Conservation (phyloP, 768 basidiomycete genomes). For the Lenzites betulinus region DNA sequence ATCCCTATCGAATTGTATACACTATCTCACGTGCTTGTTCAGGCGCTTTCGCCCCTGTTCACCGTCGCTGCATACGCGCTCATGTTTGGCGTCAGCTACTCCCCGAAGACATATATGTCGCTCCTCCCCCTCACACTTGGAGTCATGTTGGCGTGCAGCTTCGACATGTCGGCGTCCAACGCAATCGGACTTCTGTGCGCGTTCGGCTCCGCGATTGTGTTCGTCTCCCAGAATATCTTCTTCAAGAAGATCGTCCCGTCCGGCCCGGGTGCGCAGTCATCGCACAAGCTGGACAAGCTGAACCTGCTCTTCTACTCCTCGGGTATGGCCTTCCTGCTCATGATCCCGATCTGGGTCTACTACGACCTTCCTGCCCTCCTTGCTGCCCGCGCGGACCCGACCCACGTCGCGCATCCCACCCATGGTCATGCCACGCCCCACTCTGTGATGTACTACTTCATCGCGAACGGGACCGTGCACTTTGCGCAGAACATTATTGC, state of each 20-base stretch:
- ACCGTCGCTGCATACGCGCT: slow-evolving; percentile 95
- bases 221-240: slow-evolving; percentile 98
- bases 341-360: slow-evolving; percentile 95
- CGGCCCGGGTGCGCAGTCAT: slow-evolving; percentile 38
- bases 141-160: slow-evolving; percentile 97
- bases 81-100: slow-evolving; percentile 93
- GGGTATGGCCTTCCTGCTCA: slow-evolving; percentile 89
- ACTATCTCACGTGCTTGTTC: slow-evolving; percentile 2
- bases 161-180: slow-evolving; percentile 88
- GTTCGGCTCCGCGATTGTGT: slow-evolving; percentile 94
- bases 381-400: slow-evolving; percentile 41
- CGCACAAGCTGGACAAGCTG: slow-evolving; percentile 93
- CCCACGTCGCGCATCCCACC: slow-evolving; percentile 46
- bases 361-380: slow-evolving; percentile 79
- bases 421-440: slow-evolving; percentile 52
- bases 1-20: background rate
- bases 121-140: slow-evolving; percentile 94
- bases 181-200: slow-evolving; percentile 88
- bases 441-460: slow-evolving; percentile 77
- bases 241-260: slow-evolving; percentile 97
- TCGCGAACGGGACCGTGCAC: slow-evolving; percentile 94
- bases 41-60: slow-evolving; percentile 97
- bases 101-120: slow-evolving; percentile 86
- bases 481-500: slow-evolving; percentile 98
- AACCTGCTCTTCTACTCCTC: slow-evolving; percentile 95